Base-by-base conservation (phyloP, 2,329 filamentous ascomycete genomes). In the Paecilomyces variotii region DNA sequence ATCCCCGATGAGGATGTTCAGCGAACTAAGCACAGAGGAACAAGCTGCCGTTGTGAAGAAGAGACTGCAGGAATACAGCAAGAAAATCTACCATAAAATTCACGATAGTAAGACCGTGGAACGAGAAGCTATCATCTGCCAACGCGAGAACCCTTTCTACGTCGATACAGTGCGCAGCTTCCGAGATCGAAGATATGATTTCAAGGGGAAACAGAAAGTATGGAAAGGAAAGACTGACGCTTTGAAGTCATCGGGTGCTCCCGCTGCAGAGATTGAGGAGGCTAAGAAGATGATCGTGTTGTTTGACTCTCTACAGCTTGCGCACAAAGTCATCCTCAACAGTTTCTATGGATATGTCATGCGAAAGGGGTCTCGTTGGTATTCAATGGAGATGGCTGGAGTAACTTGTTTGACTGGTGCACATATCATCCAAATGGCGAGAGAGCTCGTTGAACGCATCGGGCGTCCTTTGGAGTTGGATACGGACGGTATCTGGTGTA, bases 281-380 rank as follows among this genome's bases (percentile, higher is more conserved):
- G 94, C 91, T 4, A 97, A 97, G 79, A 99, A 99, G 80, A 99
- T 99, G 95, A 94, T 97, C 58, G 82, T 97, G 54, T 78, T 99
- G 3, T 99, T 90, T 72, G 94, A 99, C 72, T 99, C 94, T 0
- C 80, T 99, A 59, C 95, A 99, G 73, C 80, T 99, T 67, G 94
- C 94, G 0, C 94, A 99, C 80, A 99, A 99, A 74, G 94, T 99
- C 78, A 99, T 99, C 81, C 74, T 99, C 57, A 99, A 99, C 79
- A 96, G 91, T 58, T 99, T 99, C 79, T 99, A 99, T 67, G 94
- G 94, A 63, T 99, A 99, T 71, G 94, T 97, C 72, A 99, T 99
- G 94, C 84, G 94, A 78, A 99, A 99, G 73, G 94, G 94, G 34
- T 99, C 94, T 39, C 86, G 94, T 57, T 99, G 94, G 94, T 99